phyloP scores from a whole-genome alignment of 2,329 filamentous ascomycete species.

The Emericellopsis atlantica region DNA sequence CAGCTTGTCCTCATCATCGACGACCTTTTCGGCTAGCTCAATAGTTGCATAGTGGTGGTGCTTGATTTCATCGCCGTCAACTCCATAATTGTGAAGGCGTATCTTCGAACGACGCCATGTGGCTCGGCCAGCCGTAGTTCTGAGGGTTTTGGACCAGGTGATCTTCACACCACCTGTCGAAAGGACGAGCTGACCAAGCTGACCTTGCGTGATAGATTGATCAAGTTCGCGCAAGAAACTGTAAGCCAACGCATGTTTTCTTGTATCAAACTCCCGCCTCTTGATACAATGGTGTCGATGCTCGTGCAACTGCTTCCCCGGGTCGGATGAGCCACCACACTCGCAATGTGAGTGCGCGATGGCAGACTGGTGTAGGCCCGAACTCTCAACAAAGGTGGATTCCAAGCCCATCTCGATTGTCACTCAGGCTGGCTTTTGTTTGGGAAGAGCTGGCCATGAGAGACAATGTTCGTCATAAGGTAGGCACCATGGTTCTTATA shows the following conservation, averaged over 20 bases:
- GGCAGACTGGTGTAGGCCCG: too few species aligned
- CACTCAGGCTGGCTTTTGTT: too few species aligned
- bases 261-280: slow-evolving; percentile 48
- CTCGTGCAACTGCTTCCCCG: too few species aligned
- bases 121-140: slow-evolving; percentile 65
- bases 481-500: too few species aligned
- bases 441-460: too few species aligned
- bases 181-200: slow-evolving; percentile 43
- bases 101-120: slow-evolving; percentile 55
- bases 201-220: slow-evolving; percentile 43
- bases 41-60: slow-evolving; percentile 59
- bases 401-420: too few species aligned
- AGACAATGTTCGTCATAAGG: too few species aligned
- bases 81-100: slow-evolving; percentile 15
- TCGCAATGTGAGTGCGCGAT: too few species aligned
- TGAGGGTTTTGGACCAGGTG: slow-evolving; percentile 66
- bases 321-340: too few species aligned
- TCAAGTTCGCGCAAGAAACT: slow-evolving; percentile 61
- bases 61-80: slow-evolving; percentile 12
- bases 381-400: too few species aligned
- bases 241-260: slow-evolving; percentile 50
- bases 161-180: slow-evolving; percentile 59
- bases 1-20: slow-evolving; percentile 63
- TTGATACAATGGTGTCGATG: too few species aligned
- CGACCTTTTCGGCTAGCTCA: slow-evolving; percentile 80